Percentiles rank a stretch among this genome's conserved stretches.
Evolutionary conservation across 2,329 filamentous ascomycete species (phyloP).

Genomic region (Aspergillus versicolor): DNA sequence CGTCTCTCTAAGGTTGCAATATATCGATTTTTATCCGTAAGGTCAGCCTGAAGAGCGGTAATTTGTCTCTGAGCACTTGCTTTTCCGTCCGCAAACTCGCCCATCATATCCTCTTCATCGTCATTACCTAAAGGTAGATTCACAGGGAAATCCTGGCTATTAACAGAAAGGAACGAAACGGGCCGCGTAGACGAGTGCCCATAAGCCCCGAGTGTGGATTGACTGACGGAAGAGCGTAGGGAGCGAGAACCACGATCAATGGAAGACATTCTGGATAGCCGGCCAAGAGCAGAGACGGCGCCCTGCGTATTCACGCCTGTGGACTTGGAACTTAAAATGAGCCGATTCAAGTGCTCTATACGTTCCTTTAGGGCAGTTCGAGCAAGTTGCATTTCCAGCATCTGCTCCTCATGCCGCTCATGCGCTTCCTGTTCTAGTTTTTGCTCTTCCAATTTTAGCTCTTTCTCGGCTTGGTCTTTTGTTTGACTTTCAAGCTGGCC

Average conservation of each 20-base stretch:
- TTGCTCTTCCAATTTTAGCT: constrained; percentile 65
- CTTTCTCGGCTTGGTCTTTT: constrained; percentile 63
- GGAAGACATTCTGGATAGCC: constrained; percentile 61
- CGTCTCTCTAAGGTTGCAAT: constrained; percentile 92
- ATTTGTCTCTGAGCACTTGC: constrained; percentile 84
- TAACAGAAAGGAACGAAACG: constrained; percentile 64
- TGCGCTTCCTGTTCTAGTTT: constrained; percentile 80
- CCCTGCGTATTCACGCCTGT: constrained; percentile 84
- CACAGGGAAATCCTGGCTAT: constrained; percentile 41
- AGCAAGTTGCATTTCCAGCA: constrained; percentile 97
- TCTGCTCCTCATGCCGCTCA: constrained; percentile 90
- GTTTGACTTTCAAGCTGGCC: constrained; percentile 80
- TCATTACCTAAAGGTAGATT: constrained; percentile 38
- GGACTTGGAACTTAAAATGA: constrained; percentile 94
- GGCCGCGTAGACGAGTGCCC: constrained; percentile 61
- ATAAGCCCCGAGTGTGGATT: constrained; percentile 53
- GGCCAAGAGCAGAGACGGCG: constrained; percentile 66
- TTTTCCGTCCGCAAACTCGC: constrained; percentile 82
- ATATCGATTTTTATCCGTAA: constrained; percentile 95
- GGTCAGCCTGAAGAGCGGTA: constrained; percentile 86
- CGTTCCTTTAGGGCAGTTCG: constrained; percentile 94
- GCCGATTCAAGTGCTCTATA: constrained; percentile 91
- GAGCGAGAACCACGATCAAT: constrained; percentile 51
- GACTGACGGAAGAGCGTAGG: constrained; percentile 67
- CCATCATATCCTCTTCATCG: constrained; percentile 67